phyloP scores from a whole-genome alignment of 257 asterid species.

The Ophiorrhiza pumila region DNA sequence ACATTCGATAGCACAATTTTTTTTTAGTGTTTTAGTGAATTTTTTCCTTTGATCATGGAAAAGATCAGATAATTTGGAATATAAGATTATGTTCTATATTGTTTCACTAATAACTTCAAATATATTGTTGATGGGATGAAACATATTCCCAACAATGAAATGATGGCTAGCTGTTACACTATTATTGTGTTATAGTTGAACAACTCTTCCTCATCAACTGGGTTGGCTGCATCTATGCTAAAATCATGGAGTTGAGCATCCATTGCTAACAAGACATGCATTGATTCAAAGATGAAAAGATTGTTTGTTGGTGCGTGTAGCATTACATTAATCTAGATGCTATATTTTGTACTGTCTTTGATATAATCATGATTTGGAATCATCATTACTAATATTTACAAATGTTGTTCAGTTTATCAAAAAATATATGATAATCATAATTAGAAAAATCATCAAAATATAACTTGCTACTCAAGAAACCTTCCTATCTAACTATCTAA shows the following conservation, averaged over 20 bases:
- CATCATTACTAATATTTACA: too few species aligned
- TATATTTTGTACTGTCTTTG: not conserved
- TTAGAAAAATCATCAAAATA: too few species aligned
- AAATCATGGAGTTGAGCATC: conserved; percentile 15
- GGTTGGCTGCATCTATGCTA: conserved; percentile 25
- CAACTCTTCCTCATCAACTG: not conserved
- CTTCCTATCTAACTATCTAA: too few species aligned
- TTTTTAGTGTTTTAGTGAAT: conserved; percentile 5
- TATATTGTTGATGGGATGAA: not conserved
- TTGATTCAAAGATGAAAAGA: conserved; percentile 23
- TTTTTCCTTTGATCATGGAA: not conserved
- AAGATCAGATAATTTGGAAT: conserved; percentile 20
- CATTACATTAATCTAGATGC: not conserved
- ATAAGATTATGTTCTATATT: conserved; percentile 12
- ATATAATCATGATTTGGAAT: too few species aligned
- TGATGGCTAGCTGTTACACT: conserved; percentile 26
- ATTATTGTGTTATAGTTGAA: not conserved
- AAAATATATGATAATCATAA: too few species aligned
- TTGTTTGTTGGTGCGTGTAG: not conserved
- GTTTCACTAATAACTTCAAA: not conserved
- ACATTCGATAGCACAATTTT: conserved; percentile 7
- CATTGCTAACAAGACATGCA: conserved; percentile 10
- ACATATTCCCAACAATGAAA: conserved; percentile 35
- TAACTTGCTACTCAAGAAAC: too few species aligned
- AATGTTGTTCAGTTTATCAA: too few species aligned